A percentile compares a stretch with the other conserved stretches of the same genome.
phyloP scores from a whole-genome alignment of 2,329 filamentous ascomycete genomes.

The Epichloe glyceriae region DNA sequence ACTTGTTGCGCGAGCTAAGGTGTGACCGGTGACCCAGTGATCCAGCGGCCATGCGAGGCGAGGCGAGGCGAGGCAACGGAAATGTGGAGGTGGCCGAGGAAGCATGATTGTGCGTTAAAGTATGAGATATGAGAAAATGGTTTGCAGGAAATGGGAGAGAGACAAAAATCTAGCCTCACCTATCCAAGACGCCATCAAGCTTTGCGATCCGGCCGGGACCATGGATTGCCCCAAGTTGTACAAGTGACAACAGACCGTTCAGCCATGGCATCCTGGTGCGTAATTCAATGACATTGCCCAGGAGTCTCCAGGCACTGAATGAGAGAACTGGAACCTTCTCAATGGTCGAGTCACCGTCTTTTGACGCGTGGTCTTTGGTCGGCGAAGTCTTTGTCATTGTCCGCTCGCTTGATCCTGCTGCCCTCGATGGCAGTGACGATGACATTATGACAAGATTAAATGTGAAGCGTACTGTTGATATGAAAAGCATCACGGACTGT shows the following conservation, averaged over 20 bases:
- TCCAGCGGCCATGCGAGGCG: constrained; percentile 29
- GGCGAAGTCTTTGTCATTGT: not conserved
- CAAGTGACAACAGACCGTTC: constrained; percentile 57
- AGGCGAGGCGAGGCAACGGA: constrained; percentile 10
- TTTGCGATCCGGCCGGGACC: constrained; percentile 66
- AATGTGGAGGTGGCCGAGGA: not conserved
- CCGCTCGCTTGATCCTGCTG: constrained; percentile 15
- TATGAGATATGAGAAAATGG: constrained; percentile 10
- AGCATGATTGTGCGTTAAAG: not conserved
- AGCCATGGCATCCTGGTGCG: constrained; percentile 85
- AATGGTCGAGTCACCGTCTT: not conserved
- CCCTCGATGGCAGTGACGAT: constrained; percentile 49
- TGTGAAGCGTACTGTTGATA: constrained; percentile 53
- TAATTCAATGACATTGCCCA: constrained; percentile 60
- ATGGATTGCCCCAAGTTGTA: constrained; percentile 59
- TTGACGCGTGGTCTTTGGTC: constrained; percentile 5
- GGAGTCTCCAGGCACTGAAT: constrained; percentile 66
- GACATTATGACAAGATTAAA: constrained; percentile 52
- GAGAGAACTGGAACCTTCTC: constrained; percentile 53
- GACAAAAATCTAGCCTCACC: constrained; percentile 46
- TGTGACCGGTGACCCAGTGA: constrained; percentile 36
- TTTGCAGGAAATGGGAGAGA: constrained; percentile 6
- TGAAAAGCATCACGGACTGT: constrained; percentile 40
- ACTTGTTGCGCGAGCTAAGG: not conserved
- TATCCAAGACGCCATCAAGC: constrained; percentile 71